A percentile compares a stretch with the other conserved stretches of the same genome.
Conservation (phyloP, 2,329 filamentous ascomycete species). For the Nigrospora sphaerica region DNA sequence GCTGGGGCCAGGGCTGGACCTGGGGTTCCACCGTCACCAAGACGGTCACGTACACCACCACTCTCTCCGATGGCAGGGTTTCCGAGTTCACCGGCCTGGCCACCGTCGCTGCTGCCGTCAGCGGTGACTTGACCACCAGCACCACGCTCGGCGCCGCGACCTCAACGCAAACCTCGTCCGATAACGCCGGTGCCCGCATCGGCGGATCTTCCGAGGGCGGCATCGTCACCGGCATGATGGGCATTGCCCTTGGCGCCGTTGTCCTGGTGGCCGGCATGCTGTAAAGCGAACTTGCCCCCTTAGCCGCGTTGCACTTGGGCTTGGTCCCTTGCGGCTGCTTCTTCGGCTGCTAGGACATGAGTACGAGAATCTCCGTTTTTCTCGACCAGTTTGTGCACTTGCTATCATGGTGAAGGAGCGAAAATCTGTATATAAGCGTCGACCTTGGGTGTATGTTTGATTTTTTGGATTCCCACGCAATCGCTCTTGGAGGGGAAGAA, state of each 20-base stretch:
- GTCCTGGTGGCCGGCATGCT: slow-evolving; percentile 19
- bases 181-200: background rate
- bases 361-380: too few relatives aligned
- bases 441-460: too few relatives aligned
- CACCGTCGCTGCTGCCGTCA: slow-evolving; percentile 21
- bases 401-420: too few relatives aligned
- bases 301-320: too few relatives aligned
- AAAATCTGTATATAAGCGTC: too few relatives aligned
- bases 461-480: too few relatives aligned
- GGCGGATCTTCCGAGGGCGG: slow-evolving; percentile 13
- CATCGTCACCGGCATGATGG: slow-evolving; percentile 18
- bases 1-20: slow-evolving; percentile 33
- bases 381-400: too few relatives aligned
- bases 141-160: slow-evolving; percentile 13
- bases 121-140: slow-evolving; percentile 23
- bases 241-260: slow-evolving; percentile 17
- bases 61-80: slow-evolving; percentile 12
- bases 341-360: too few relatives aligned
- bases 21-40: slow-evolving; percentile 27
- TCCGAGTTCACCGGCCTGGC: slow-evolving; percentile 19
- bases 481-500: too few relatives aligned
- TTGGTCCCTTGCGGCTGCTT: too few relatives aligned
- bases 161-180: slow-evolving; percentile 2
- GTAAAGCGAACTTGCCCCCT: slow-evolving; percentile 2
- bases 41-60: slow-evolving; percentile 26